A percentile compares a stretch with the other conserved stretches of the same genome.
Conservation (phyloP, 2,329 filamentous ascomycete genomes). For the Botryosphaeria agaves region DNA sequence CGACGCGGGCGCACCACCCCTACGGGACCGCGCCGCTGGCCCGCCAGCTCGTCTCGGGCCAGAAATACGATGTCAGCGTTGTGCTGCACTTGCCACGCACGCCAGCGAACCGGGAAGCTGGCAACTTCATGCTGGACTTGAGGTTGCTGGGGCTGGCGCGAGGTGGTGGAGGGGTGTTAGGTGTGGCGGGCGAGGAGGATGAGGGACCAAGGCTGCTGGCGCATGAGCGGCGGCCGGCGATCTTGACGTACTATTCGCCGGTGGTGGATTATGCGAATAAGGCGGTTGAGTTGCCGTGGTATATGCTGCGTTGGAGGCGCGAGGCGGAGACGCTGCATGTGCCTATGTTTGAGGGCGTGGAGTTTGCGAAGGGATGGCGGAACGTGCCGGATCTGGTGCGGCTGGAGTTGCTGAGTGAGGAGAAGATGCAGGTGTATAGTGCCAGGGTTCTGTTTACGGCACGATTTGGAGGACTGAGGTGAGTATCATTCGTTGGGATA, state of each 20-base stretch:
- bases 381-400: conserved; percentile 36
- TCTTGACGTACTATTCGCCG: conserved; percentile 64
- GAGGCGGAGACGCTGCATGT: conserved; percentile 50
- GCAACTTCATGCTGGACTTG: conserved; percentile 91
- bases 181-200: conserved; percentile 13
- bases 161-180: too few species aligned
- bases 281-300: conserved; percentile 47
- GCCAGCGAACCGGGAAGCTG: conserved; percentile 52
- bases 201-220: conserved; percentile 13
- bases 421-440: conserved; percentile 59
- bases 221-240: conserved; percentile 51
- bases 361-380: conserved; percentile 39
- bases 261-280: conserved; percentile 45
- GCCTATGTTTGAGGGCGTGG: conserved; percentile 54
- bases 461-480: conserved; percentile 53
- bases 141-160: conserved; percentile 37
- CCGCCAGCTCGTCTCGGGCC: conserved; percentile 44
- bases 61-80: conserved; percentile 73
- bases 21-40: conserved; percentile 33
- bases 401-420: conserved; percentile 54
- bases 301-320: conserved; percentile 45
- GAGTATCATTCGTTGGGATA: conserved; percentile 7
- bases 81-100: conserved; percentile 63
- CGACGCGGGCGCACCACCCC: conserved; percentile 5
- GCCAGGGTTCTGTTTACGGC: conserved; percentile 54